Percentiles rank a stretch among this genome's conserved stretches.
Conservation (phyloP, 306 rosid genomes). For the Acacia confusa region DNA sequence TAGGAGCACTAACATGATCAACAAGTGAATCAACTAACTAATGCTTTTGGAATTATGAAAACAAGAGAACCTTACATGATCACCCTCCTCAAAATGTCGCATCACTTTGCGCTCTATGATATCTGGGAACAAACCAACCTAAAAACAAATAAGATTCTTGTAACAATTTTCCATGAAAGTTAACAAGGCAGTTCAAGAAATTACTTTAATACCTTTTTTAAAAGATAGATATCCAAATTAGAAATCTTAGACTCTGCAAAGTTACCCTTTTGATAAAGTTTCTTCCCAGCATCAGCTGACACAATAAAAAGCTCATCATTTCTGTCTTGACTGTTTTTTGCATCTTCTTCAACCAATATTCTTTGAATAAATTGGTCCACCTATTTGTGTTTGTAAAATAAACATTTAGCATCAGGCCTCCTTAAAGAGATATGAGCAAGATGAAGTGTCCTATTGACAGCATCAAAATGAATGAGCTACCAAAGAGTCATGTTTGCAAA, state of each 20-base stretch:
- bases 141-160: slow-evolving; percentile 39
- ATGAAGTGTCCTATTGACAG: slow-evolving; percentile 13
- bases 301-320: slow-evolving; percentile 59
- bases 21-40: slow-evolving; percentile 18
- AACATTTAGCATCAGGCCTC: slow-evolving; percentile 1
- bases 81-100: slow-evolving; percentile 90
- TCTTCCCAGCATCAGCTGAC: slow-evolving; percentile 77
- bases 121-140: slow-evolving; percentile 99
- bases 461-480: slow-evolving; percentile 9
- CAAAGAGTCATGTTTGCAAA: background rate
- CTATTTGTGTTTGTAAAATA: slow-evolving; percentile 36
- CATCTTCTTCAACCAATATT: slow-evolving; percentile 87
- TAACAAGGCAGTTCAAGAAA: slow-evolving; percentile 17
- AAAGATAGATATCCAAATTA: slow-evolving; percentile 65
- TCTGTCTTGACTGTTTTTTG: slow-evolving; percentile 50
- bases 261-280: slow-evolving; percentile 79
- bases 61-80: slow-evolving; percentile 55
- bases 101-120: slow-evolving; percentile 81
- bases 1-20: slow-evolving; percentile 26
- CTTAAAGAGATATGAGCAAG: background rate
- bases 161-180: slow-evolving; percentile 11
- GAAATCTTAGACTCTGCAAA: slow-evolving; percentile 67
- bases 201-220: slow-evolving; percentile 58
- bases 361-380: slow-evolving; percentile 92
- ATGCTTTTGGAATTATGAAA: slow-evolving; percentile 20